phyloP scores from a whole-genome alignment of 2,329 filamentous ascomycete genomes.

The Trichophyton rubrum region DNA sequence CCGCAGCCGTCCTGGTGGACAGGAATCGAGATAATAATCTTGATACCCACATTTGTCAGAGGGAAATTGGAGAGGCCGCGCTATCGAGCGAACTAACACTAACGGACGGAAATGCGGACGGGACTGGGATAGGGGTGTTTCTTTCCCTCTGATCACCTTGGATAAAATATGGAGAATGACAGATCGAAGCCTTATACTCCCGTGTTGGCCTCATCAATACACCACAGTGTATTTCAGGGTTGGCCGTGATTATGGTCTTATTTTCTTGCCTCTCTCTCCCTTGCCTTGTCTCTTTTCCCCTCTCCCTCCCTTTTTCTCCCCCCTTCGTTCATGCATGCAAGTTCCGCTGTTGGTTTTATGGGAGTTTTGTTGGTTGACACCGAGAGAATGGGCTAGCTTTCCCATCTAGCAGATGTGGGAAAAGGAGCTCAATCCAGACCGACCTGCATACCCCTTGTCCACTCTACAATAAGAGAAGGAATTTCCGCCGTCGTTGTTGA shows the following conservation, averaged over 20 bases:
- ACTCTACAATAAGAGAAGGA: background rate
- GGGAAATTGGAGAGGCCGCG: background rate
- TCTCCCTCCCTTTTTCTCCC: background rate
- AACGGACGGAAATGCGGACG: background rate
- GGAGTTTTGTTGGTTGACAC: background rate
- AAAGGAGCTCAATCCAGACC: background rate
- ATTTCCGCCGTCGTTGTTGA: background rate
- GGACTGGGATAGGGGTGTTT: background rate
- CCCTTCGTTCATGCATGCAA: background rate
- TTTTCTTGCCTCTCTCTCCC: background rate
- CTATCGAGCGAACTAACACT: background rate
- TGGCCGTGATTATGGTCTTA: background rate
- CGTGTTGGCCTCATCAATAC: background rate
- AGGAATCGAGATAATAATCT: background rate
- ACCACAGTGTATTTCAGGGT: background rate
- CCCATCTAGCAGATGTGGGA: background rate
- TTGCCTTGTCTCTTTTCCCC: background rate
- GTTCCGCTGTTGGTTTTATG: background rate
- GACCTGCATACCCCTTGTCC: background rate
- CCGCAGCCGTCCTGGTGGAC: background rate
- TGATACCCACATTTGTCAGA: conserved; percentile 1
- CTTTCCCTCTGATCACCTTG: background rate
- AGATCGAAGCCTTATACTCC: background rate
- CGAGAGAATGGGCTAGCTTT: background rate
- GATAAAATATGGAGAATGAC: background rate